phyloP scores from a whole-genome alignment of 1,284 basidiomycete species.

The Vanrija sp. region DNA sequence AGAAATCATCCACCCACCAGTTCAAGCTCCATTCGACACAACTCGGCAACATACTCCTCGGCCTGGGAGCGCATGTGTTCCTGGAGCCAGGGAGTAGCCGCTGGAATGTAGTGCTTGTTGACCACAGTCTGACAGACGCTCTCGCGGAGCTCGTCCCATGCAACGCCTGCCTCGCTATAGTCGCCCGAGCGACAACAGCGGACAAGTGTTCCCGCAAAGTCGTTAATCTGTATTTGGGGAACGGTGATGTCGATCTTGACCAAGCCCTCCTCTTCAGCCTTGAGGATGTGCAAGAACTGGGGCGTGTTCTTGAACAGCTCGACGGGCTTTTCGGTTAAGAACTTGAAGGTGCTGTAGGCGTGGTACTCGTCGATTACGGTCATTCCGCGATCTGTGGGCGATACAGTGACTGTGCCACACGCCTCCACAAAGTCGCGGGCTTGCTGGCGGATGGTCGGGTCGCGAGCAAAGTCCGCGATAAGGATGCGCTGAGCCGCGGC shows the following conservation, averaged over 20 bases:
- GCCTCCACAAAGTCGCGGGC: constrained; percentile 73
- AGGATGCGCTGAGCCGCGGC: constrained; percentile 69
- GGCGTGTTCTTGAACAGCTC: constrained; percentile 64
- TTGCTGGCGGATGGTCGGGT: constrained; percentile 79
- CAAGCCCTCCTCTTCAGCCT: constrained; percentile 82
- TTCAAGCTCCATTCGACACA: constrained; percentile 65
- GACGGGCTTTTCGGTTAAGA: constrained; percentile 77
- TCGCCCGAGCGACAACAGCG: constrained; percentile 81
- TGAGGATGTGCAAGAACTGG: constrained; percentile 87
- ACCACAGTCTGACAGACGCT: constrained; percentile 74
- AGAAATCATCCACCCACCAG: constrained; percentile 55
- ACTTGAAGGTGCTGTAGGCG: constrained; percentile 94
- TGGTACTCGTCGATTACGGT: constrained; percentile 86
- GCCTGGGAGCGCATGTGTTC: constrained; percentile 87
- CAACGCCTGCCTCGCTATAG: constrained; percentile 74
- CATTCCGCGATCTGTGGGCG: constrained; percentile 87
- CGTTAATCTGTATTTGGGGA: constrained; percentile 55
- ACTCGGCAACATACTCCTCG: constrained; percentile 72
- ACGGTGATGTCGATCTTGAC: constrained; percentile 73
- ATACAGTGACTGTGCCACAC: constrained; percentile 73
- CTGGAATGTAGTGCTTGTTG: constrained; percentile 68
- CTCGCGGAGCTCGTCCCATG: constrained; percentile 89
- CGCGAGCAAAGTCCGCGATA: constrained; percentile 85
- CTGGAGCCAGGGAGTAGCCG: constrained; percentile 77
- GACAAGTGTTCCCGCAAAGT: constrained; percentile 65